Conservation (phyloP, 75 land plant species). For the Selaginella tamariscina region DNA sequence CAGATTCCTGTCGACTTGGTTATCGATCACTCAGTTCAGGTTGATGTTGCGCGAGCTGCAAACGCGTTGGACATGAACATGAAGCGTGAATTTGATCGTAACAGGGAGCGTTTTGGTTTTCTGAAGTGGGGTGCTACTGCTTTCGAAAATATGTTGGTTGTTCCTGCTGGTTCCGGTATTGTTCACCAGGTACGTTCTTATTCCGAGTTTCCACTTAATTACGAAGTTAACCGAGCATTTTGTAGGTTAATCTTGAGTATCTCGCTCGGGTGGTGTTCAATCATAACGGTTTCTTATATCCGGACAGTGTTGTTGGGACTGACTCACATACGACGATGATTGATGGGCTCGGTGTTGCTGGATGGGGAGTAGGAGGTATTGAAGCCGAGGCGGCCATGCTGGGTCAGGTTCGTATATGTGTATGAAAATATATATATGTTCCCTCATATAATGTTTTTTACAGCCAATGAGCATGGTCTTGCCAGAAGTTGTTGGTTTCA, state of each 20-base stretch:
- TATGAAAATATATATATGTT: background rate
- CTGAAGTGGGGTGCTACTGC: constrained; percentile 85
- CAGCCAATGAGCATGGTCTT: constrained; percentile 9
- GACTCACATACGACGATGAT: constrained; percentile 12
- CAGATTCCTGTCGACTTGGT: constrained; percentile 94
- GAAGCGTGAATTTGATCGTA: constrained; percentile 68
- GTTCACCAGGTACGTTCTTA: constrained; percentile 7
- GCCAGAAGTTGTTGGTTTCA: constrained; percentile 8
- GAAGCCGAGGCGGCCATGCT: constrained; percentile 11
- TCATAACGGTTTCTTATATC: background rate
- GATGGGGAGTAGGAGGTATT: constrained; percentile 12
- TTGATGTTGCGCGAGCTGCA: constrained; percentile 66
- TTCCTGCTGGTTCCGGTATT: constrained; percentile 4
- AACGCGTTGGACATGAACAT: constrained; percentile 70
- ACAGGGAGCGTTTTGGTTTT: constrained; percentile 75
- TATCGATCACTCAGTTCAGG: constrained; percentile 85
- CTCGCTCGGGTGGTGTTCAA: constrained; percentile 1
- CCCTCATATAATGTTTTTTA: background rate
- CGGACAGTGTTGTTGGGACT: constrained; percentile 9
- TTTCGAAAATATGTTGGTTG: constrained; percentile 52
- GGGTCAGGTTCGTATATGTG: background rate
- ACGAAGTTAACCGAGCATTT: too few species aligned
- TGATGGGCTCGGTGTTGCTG: constrained; percentile 7
- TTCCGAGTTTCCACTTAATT: too few species aligned
- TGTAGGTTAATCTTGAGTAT: constrained; percentile 11